A percentile compares a stretch with the other conserved stretches of the same genome.
Conservation (phyloP, 106 monocot genomes). For the Allium fistulosum region DNA sequence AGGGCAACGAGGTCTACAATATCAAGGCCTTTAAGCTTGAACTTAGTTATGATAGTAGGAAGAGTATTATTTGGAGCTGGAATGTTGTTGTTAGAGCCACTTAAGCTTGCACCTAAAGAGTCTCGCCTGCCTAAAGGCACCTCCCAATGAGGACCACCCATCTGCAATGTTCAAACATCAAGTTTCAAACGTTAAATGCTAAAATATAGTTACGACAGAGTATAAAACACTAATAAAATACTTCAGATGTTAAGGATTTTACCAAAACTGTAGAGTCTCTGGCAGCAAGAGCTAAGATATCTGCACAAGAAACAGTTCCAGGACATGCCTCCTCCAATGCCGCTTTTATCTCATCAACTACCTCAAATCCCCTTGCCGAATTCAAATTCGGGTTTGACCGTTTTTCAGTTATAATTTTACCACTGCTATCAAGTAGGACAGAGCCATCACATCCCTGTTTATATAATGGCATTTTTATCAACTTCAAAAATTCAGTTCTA, state of each 20-base stretch:
- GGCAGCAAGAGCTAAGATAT: conserved; percentile 37
- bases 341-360: conserved; percentile 3
- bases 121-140: conserved; percentile 61
- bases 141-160: conserved; percentile 47
- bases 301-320: conserved; percentile 38
- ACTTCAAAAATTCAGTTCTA: no score
- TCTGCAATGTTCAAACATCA: conserved; percentile 5
- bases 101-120: conserved; percentile 37
- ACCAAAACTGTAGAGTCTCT: conserved; percentile 56
- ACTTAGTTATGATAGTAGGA: conserved; percentile 9
- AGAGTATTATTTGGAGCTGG: conserved; percentile 9
- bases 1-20: conserved; percentile 9
- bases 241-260: neutral
- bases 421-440: neutral
- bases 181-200: neutral
- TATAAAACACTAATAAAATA: no score
- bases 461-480: no score
- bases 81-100: conserved; percentile 10
- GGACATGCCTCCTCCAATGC: conserved; percentile 21
- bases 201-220: neutral
- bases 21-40: conserved; percentile 8
- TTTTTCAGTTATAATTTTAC: neutral
- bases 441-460: conserved; percentile 13
- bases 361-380: conserved; percentile 13
- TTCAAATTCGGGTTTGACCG: neutral